Conservation (phyloP, 1,284 basidiomycete genomes). For the Athelia sp. region DNA sequence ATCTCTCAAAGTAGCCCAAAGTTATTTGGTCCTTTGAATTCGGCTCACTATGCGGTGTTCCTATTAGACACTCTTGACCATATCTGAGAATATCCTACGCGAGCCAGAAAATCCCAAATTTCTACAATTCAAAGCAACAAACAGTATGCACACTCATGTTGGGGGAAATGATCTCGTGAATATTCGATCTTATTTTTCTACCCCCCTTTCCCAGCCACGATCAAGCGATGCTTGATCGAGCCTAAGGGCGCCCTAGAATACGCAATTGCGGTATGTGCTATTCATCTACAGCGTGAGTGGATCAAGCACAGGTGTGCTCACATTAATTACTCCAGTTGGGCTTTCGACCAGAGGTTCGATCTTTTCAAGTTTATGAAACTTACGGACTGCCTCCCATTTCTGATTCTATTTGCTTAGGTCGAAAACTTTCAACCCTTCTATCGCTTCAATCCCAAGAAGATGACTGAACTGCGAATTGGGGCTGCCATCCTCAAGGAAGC, state of each 20-base stretch:
- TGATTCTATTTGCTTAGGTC: too few species aligned
- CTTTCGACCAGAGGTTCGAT: constrained; percentile 54
- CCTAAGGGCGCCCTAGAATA: constrained; percentile 74
- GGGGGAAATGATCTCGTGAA: constrained; percentile 13
- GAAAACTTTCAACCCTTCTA: constrained; percentile 61
- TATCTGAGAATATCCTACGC: constrained; percentile 68
- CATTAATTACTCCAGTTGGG: constrained; percentile 47
- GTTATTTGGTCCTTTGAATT: background rate
- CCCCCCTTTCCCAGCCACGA: constrained; percentile 22
- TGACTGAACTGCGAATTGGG: constrained; percentile 56
- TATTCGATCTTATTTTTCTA: constrained; percentile 2
- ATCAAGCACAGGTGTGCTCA: background rate
- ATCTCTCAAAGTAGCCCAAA: constrained; percentile 56
- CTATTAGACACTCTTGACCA: constrained; percentile 54
- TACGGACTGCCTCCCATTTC: constrained; percentile 3
- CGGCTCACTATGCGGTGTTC: constrained; percentile 2
- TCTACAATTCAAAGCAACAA: constrained; percentile 70
- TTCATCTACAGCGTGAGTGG: constrained; percentile 9
- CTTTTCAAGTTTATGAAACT: constrained; percentile 6
- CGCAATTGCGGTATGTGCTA: constrained; percentile 56
- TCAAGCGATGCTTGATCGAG: constrained; percentile 54
- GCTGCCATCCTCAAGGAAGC: constrained; percentile 59
- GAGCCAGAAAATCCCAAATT: constrained; percentile 70
- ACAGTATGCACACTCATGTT: constrained; percentile 22
- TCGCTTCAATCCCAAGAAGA: constrained; percentile 46